These are phyloP conservation scores for Colletotrichum lentis DNA, from an alignment of 2,329 filamentous ascomycete species.

Conservation along the genomic window DNA sequence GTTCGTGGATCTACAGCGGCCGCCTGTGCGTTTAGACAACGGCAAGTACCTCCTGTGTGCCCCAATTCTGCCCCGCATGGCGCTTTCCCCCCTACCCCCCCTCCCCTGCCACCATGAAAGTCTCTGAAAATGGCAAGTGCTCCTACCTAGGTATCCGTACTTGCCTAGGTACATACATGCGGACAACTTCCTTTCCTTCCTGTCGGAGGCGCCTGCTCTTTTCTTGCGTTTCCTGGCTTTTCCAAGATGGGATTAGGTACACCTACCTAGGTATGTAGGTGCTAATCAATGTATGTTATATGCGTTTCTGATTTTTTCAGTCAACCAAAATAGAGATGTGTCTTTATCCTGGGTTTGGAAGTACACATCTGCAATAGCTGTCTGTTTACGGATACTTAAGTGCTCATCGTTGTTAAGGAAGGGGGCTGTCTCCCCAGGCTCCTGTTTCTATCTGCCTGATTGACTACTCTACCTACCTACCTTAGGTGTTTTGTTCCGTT, in stretches of 20 bases:
- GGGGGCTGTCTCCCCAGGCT: not conserved
- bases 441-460: no score
- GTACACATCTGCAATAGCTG: no score
- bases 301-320: not conserved
- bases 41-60: constrained; percentile 16
- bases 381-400: no score
- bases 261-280: not conserved
- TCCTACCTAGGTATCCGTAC: no score
- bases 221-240: not conserved
- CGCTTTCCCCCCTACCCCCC: not conserved
- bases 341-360: no score
- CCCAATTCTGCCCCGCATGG: not conserved
- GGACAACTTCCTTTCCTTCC: constrained; percentile 1
- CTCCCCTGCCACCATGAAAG: not conserved
- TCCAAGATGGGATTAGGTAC: not conserved
- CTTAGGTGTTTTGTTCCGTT: no score
- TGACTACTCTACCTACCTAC: no score
- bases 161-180: not conserved
- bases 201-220: not conserved
- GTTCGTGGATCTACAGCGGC: constrained; percentile 29
- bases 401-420: not conserved
- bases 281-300: not conserved
- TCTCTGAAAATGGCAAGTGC: not conserved
- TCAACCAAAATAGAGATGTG: no score
- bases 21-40: constrained; percentile 30